These are phyloP conservation scores for Suillus fuscotomentosus DNA, from an alignment of 768 basidiomycete species.

Conservation along the genomic window DNA sequence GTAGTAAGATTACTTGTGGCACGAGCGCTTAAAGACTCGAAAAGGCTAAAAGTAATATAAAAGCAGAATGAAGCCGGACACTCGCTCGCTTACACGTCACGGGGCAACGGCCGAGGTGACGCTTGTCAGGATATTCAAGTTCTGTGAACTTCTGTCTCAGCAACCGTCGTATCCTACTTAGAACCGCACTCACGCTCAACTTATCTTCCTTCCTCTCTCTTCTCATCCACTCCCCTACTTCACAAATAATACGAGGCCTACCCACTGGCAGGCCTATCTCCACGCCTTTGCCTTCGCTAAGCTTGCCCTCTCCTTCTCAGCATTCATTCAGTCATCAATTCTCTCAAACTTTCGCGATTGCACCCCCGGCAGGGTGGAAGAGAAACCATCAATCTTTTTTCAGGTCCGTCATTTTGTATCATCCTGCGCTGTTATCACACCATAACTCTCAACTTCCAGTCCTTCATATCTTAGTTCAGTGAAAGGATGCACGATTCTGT, in stretches of 20 bases:
- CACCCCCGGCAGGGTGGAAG: constrained; percentile 1
- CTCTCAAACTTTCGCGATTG: background rate
- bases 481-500: constrained; percentile 25
- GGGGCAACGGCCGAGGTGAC: background rate
- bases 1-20: background rate
- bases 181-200: constrained; percentile 2
- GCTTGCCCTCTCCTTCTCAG: background rate
- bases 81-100: constrained; percentile 6
- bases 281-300: background rate
- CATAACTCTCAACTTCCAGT: constrained; percentile 2
- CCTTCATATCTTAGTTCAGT: constrained; percentile 2
- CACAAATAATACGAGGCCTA: background rate
- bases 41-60: constrained; percentile 1
- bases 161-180: constrained; percentile 4
- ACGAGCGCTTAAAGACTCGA: background rate
- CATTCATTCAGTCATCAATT: background rate
- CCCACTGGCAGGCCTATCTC: background rate
- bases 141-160: constrained; percentile 1
- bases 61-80: background rate
- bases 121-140: constrained; percentile 3
- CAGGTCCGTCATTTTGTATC: background rate
- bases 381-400: background rate
- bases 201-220: constrained; percentile 4
- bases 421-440: background rate
- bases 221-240: background rate